Evolutionary conservation across 805 yeast species (phyloP).

Genomic region (Suhomyces faveliae): DNA sequence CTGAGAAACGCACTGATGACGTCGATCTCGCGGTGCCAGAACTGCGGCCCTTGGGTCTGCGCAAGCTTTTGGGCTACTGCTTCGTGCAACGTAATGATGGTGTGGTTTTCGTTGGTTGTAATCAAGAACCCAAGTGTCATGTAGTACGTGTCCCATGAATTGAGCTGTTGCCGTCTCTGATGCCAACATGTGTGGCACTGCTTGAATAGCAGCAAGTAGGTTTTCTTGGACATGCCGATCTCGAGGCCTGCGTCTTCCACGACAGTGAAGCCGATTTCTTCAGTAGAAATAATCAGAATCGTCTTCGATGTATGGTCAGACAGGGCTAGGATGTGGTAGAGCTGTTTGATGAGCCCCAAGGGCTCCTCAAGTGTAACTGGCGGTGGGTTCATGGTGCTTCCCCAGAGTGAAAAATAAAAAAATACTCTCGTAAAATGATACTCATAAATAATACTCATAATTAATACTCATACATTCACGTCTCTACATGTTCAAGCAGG

Average conservation of each 20-base stretch:
- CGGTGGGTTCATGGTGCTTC: background rate
- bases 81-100: slow-evolving; percentile 30
- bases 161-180: background rate
- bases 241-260: slow-evolving; percentile 18
- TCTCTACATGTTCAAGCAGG: slow-evolving; percentile 1
- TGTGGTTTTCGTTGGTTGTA: slow-evolving; percentile 41
- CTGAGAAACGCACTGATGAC: slow-evolving; percentile 30
- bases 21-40: slow-evolving; percentile 24
- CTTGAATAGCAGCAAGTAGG: slow-evolving; percentile 30
- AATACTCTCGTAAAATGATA: background rate
- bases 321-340: background rate
- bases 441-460: too few relatives aligned
- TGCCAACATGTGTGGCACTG: slow-evolving; percentile 34
- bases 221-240: slow-evolving; percentile 31
- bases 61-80: slow-evolving; percentile 14
- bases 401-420: background rate
- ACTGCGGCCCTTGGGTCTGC: slow-evolving; percentile 5
- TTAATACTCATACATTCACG: too few relatives aligned
- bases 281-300: slow-evolving; percentile 11
- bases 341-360: slow-evolving; percentile 1
- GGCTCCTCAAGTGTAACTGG: background rate
- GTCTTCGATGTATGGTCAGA: slow-evolving; percentile 6
- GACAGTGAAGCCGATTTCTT: background rate
- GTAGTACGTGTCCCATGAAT: slow-evolving; percentile 19
- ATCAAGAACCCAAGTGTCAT: slow-evolving; percentile 34